These are phyloP conservation scores for Komagataella pseudopastoris DNA, from an alignment of 805 yeast genomes.

Conservation along the genomic window DNA sequence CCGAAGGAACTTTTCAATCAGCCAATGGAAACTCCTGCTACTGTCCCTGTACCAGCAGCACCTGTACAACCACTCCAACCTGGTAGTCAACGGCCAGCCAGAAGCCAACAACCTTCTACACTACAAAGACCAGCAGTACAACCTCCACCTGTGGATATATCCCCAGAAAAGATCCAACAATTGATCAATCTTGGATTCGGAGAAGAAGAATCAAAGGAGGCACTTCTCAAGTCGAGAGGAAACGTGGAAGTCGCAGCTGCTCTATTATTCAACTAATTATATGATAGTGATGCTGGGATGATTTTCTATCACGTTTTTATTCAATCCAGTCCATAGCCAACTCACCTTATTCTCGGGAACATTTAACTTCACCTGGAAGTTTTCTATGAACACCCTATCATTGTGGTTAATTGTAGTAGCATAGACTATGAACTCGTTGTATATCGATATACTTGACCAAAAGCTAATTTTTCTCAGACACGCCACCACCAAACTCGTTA, in stretches of 20 bases:
- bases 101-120: neutral
- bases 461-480: conserved; percentile 71
- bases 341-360: conserved; percentile 38
- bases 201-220: conserved; percentile 45
- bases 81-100: neutral
- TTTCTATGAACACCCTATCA: conserved; percentile 76
- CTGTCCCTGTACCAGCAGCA: conserved; percentile 4
- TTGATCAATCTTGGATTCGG: conserved; percentile 63
- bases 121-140: conserved; percentile 1
- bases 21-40: conserved; percentile 1
- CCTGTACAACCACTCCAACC: conserved; percentile 1
- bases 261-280: conserved; percentile 29
- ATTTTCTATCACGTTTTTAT: conserved; percentile 38
- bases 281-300: conserved; percentile 28
- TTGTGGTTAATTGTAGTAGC: conserved; percentile 68
- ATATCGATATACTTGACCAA: conserved; percentile 84
- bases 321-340: conserved; percentile 59
- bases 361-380: conserved; percentile 51
- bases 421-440: conserved; percentile 71
- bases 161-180: conserved; percentile 20
- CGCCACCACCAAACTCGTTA: conserved; percentile 73
- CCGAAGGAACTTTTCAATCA: conserved; percentile 22
- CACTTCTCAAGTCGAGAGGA: conserved; percentile 56
- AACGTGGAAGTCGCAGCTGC: conserved; percentile 84
- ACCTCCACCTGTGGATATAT: conserved; percentile 8